Conservation (phyloP, 192 early-diverging fungal genomes). For the Tieghemiomyces parasiticus region DNA sequence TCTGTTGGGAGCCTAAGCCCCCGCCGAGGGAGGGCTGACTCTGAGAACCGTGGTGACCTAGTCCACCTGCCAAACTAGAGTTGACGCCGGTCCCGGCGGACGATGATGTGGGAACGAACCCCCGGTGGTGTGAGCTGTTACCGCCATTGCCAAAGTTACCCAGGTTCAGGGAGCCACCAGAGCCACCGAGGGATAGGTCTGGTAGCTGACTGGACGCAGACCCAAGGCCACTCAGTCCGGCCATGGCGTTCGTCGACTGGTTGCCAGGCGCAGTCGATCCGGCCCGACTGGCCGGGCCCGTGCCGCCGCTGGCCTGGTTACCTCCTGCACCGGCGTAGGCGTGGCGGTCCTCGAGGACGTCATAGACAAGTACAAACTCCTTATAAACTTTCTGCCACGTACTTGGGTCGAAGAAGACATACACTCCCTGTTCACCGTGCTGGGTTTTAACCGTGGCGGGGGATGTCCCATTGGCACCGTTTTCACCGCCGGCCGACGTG, state of each 20-base stretch:
- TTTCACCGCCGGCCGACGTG: conserved; percentile 13
- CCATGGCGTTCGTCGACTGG: not conserved
- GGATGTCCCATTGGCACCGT: conserved; percentile 30
- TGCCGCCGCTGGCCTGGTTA: not conserved
- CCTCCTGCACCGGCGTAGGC: not conserved
- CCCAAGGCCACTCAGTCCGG: not conserved
- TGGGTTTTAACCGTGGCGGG: conserved; percentile 41
- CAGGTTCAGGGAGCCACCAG: too few species aligned
- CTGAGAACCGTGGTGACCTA: not conserved
- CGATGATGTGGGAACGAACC: not conserved
- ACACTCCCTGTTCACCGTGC: conserved; percentile 69
- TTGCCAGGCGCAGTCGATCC: not conserved
- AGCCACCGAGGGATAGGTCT: too few species aligned
- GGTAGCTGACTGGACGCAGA: not conserved
- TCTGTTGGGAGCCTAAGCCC: not conserved
- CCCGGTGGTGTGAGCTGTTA: not conserved
- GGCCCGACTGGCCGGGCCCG: not conserved
- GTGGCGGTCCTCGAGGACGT: conserved; percentile 68
- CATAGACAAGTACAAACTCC: conserved; percentile 76
- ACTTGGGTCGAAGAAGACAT: conserved; percentile 85
- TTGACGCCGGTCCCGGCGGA: not conserved
- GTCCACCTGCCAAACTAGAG: not conserved
- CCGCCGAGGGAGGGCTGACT: not conserved
- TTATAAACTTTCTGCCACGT: conserved; percentile 82
- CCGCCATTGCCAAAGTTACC: not conserved